phyloP scores from a whole-genome alignment of 768 basidiomycete genomes.

The Cyclocybe aegerita region DNA sequence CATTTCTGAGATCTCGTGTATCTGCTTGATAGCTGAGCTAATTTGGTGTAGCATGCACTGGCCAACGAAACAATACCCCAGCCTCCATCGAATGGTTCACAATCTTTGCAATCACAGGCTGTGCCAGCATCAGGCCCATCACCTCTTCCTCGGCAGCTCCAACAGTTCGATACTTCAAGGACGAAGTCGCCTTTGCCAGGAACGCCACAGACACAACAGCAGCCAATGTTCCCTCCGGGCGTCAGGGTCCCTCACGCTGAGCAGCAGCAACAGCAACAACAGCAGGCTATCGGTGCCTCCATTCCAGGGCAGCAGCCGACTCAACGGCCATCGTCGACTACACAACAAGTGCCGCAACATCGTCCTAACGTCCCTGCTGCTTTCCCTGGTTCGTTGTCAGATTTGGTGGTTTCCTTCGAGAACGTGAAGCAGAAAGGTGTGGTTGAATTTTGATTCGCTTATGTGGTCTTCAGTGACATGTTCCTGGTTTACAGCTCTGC shows the following conservation, averaged over 20 bases:
- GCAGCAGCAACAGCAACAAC: constrained; percentile 26
- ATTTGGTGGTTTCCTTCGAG: constrained; percentile 93
- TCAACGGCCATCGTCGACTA: constrained; percentile 55
- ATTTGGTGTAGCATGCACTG: constrained; percentile 32
- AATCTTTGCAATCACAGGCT: constrained; percentile 22
- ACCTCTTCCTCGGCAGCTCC: constrained; percentile 43
- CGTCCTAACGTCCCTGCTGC: constrained; percentile 38
- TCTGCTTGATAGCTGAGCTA: not conserved
- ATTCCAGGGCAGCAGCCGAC: constrained; percentile 37
- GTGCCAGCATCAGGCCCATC: constrained; percentile 35
- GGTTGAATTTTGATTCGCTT: not conserved
- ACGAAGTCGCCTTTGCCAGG: constrained; percentile 34
- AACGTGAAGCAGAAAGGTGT: constrained; percentile 94
- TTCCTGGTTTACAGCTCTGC: constrained; percentile 56
- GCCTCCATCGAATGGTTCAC: constrained; percentile 26
- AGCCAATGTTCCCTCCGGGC: constrained; percentile 69
- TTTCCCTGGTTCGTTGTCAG: constrained; percentile 85
- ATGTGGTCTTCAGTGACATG: not conserved
- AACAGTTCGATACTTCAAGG: constrained; percentile 23
- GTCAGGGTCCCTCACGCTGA: constrained; percentile 56
- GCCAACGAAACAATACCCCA: constrained; percentile 32
- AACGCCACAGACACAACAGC: constrained; percentile 51
- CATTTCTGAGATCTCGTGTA: not conserved
- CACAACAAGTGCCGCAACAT: constrained; percentile 41
- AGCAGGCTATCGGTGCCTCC: constrained; percentile 18